Percentiles rank a stretch among this genome's conserved stretches.
Evolutionary conservation across 192 early-diverging fungal genomes (phyloP).

Genomic region (Coemansia sp.): DNA sequence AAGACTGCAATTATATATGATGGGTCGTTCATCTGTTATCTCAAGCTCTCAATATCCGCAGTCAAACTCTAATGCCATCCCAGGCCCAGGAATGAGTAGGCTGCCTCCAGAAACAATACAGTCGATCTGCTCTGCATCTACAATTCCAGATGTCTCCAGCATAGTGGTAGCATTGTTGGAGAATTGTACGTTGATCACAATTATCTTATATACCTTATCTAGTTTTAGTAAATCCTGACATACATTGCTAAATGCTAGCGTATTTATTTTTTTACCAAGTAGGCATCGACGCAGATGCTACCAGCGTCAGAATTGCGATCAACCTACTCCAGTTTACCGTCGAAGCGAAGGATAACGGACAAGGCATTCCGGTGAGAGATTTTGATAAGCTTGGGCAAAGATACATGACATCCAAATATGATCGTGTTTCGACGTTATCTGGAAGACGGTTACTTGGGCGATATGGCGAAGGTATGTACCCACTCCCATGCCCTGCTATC

Average conservation of each 20-base stretch:
- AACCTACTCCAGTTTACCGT: constrained; percentile 16
- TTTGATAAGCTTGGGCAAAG: constrained; percentile 26
- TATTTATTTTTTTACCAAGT: not conserved
- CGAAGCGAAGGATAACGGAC: constrained; percentile 35
- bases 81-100: not conserved
- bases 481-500: not conserved
- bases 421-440: not conserved
- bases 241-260: not conserved
- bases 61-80: not conserved
- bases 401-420: constrained; percentile 30
- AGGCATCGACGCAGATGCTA: constrained; percentile 45
- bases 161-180: constrained; percentile 29
- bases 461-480: constrained; percentile 35
- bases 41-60: not conserved
- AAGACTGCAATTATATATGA: not conserved
- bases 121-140: constrained; percentile 25
- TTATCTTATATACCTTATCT: not conserved
- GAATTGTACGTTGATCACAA: constrained; percentile 25
- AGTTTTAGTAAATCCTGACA: not conserved
- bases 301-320: constrained; percentile 22
- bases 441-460: constrained; percentile 13
- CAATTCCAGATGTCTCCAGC: constrained; percentile 29
- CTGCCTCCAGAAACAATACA: constrained; percentile 1
- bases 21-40: not conserved
- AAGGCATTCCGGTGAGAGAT: constrained; percentile 14